Evolutionary conservation across 345 rosid species (phyloP), one percentile per base, ranked within the genome.

Genomic region (Draba incana): DNA sequence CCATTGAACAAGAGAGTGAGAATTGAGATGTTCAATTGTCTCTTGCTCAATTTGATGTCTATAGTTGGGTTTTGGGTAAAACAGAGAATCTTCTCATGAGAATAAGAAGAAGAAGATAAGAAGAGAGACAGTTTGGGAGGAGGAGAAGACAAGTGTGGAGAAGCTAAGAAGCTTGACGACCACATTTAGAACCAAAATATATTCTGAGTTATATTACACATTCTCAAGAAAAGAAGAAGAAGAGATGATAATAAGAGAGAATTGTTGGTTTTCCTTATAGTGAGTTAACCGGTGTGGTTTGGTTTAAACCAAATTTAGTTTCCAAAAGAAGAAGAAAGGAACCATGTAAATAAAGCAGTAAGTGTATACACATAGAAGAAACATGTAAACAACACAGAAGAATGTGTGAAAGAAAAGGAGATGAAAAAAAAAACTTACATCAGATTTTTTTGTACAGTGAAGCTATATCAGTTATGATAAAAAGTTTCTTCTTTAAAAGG

Each of bases 11-110:
- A 3, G 3, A 85, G 57, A 1, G 79, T 82, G 62, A 87, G 59
- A 52, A 79, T 10, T 58, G 92, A 85, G 70, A 84, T 71, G 68
- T 63, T 78, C 11, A 88, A 72, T 20, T 65, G 77, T 86, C 98
- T 84, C 65, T 78, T 88, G 78, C 75, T 76, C 58, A 72, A 45
- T 66, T n/a, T 68, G 62, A 75, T 31, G 0, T 16, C 41, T 61
- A 5, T 3, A 0, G 52, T 46, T 10, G 47, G 64, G 12, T 62
- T 62, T 56, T 68, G 69, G 14, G 42, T 12, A 13, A 28, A 62
- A 69, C 69, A 62, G 65, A 75, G 47, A 23, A 57, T 42, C 55
- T 73, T 65, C 5, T 9, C 37, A 42, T 42, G 25, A 48, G 39
- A 15, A 4, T 25, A 49, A 41, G 60, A 15, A 12, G 57, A 43